A percentile compares a stretch with the other conserved stretches of the same genome.
These are phyloP conservation scores for Amanita brunnescens DNA, from an alignment of 768 basidiomycete genomes.

Conservation along the genomic window DNA sequence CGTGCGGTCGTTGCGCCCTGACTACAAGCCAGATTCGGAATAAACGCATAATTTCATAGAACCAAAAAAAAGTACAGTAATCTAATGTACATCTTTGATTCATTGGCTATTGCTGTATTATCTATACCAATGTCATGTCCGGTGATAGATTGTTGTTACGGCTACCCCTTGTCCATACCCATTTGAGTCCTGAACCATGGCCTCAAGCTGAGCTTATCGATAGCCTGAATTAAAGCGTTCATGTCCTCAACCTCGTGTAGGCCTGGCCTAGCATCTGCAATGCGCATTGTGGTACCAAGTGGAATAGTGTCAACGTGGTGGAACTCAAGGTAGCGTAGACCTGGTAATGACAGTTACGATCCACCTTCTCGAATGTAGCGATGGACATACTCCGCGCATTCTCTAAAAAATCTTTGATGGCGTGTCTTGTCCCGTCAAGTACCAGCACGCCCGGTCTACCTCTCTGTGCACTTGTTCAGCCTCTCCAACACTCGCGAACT, in stretches of 20 bases:
- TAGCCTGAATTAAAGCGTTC: constrained; percentile 22
- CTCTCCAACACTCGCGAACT: background rate
- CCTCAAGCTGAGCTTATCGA: constrained; percentile 26
- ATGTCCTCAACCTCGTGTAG: constrained; percentile 29
- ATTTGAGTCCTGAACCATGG: constrained; percentile 30
- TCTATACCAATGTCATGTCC: background rate
- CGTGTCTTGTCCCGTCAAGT: constrained; percentile 27
- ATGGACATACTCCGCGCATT: constrained; percentile 25
- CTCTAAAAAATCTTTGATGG: constrained; percentile 29
- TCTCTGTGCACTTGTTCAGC: constrained; percentile 16
- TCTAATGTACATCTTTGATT: background rate
- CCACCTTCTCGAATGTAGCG: background rate
- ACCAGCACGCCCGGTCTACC: constrained; percentile 36
- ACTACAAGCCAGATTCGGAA: constrained; percentile 62
- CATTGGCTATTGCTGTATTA: background rate
- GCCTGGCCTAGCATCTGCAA: constrained; percentile 21
- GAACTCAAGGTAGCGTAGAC: constrained; percentile 34
- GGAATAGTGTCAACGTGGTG: constrained; percentile 31
- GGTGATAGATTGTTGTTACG: background rate
- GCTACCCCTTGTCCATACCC: constrained; percentile 23
- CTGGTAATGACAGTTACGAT: constrained; percentile 12
- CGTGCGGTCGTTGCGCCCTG: constrained; percentile 83
- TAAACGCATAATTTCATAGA: constrained; percentile 14
- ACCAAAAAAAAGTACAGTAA: constrained; percentile 5
- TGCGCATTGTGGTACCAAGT: constrained; percentile 12